Evolutionary conservation across 2,329 filamentous ascomycete species (phyloP), one percentile per base, ranked within the genome.

Genomic region (Blumeria hordei): DNA sequence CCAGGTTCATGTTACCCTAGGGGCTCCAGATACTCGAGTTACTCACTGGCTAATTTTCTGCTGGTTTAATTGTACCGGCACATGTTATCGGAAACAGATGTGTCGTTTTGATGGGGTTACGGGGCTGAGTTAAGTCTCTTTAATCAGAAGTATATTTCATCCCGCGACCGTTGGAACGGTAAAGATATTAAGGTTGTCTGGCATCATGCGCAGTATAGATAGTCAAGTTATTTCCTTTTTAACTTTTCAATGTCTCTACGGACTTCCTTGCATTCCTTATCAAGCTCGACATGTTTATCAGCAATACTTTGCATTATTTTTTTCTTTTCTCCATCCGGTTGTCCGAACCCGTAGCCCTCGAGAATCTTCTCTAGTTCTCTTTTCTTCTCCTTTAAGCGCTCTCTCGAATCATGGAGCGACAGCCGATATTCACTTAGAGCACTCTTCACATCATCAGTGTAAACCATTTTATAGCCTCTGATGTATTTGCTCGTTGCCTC

Each of bases 291-390:
- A 60, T 64, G 66, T 21, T 63, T 64, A 56, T 60, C 62, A 7
- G 64, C 62, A 56, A 66, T 61, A 57, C 64, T 63, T 55, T 53
- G 65, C 64, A 67, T 64, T 49, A 62, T 54, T 57, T 56, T 64
- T 49, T 66, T 62, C 60, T 66, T 66, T 43, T 59, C 61, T 14
- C 36, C 55, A 3, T 55, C 49, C 6, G 53, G 50, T 11, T 43
- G 57, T n/a, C 50, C 59, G 28, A 66, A 60, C 6, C 64, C 64
- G 59, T 67, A 66, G 2, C 61, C 62, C 59, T 58, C 62, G 10
- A 67, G 55, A 35, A 58, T 57, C 53, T 59, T 61, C 57, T 65
- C 61, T 8, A 59, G 59, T 14, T 58, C 56, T 28, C 55, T 57
- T 33, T 51, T 60, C 57, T 61, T 59, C 41, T 65, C 60, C 51